phyloP scores from a whole-genome alignment of 768 basidiomycete species.

The Termitomyces sp. region DNA sequence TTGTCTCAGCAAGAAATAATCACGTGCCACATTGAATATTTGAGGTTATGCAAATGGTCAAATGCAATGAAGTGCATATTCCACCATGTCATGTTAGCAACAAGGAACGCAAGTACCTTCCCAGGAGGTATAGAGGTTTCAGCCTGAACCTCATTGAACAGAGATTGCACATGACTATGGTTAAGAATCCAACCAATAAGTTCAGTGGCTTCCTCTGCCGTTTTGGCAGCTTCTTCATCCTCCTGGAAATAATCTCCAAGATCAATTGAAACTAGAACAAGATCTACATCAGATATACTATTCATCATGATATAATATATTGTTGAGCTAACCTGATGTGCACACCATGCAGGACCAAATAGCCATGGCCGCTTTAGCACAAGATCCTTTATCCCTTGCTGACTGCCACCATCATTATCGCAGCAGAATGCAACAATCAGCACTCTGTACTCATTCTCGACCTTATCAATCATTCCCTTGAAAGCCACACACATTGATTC shows the following conservation, averaged over 20 bases:
- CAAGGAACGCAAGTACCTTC: no score
- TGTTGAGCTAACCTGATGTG: not conserved
- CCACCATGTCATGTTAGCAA: no score
- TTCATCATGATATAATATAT: not conserved
- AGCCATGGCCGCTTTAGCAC: not conserved
- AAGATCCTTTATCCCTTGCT: not conserved
- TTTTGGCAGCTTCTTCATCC: not conserved
- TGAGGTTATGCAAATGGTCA: slow-evolving; percentile 16
- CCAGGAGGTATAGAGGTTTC: no score
- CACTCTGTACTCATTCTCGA: slow-evolving; percentile 14
- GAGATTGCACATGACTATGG: no score
- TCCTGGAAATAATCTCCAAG: not conserved
- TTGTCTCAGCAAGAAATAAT: slow-evolving; percentile 15
- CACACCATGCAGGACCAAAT: no score
- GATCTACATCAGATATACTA: not conserved
- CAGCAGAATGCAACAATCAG: not conserved
- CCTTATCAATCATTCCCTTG: slow-evolving; percentile 23
- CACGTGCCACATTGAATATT: slow-evolving; percentile 20
- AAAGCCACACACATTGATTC: slow-evolving; percentile 25
- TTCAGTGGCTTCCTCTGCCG: not conserved
- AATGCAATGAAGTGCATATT: no score
- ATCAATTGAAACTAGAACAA: not conserved
- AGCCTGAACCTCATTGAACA: no score
- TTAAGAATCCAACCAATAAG: not conserved
- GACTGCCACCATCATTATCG: not conserved